phyloP scores from a whole-genome alignment of 2,329 filamentous ascomycete genomes.

The Colletotrichum chrysophilum region DNA sequence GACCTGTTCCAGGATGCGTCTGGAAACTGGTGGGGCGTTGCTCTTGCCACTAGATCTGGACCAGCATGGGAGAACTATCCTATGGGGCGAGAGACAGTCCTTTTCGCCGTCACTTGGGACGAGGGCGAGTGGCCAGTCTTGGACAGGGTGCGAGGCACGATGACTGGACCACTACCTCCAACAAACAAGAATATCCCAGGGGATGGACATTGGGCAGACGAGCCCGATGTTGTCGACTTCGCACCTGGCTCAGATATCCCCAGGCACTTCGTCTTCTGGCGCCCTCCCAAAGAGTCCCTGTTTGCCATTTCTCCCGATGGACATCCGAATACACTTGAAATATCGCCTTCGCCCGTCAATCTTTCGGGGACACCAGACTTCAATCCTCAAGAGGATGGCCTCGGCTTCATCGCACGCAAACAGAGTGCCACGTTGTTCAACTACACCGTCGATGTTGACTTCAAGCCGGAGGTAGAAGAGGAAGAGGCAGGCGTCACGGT shows the following conservation, averaged over 20 bases:
- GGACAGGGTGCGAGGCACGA: constrained; percentile 44
- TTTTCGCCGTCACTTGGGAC: constrained; percentile 54
- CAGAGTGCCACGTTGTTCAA: constrained; percentile 62
- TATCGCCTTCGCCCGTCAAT: constrained; percentile 24
- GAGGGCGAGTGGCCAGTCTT: constrained; percentile 53
- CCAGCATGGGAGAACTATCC: constrained; percentile 48
- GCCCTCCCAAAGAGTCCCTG: constrained; percentile 42
- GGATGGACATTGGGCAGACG: constrained; percentile 44
- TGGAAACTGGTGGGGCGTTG: constrained; percentile 59
- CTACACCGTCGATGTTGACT: constrained; percentile 52
- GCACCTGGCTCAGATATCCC: constrained; percentile 38
- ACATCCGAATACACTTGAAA: constrained; percentile 39
- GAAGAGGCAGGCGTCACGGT: constrained; percentile 59
- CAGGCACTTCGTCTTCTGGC: constrained; percentile 51
- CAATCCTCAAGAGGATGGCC: constrained; percentile 45
- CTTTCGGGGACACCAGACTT: constrained; percentile 29
- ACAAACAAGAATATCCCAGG: constrained; percentile 37
- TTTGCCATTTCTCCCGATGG: constrained; percentile 41
- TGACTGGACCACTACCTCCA: constrained; percentile 45
- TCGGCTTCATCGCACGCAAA: constrained; percentile 55
- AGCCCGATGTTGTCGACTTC: constrained; percentile 53
- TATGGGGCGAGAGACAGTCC: constrained; percentile 60
- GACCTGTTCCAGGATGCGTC: constrained; percentile 47
- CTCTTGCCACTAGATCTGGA: constrained; percentile 49
- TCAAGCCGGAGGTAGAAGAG: constrained; percentile 36